Evolutionary conservation across 2,329 filamentous ascomycete species (phyloP), one percentile per base, ranked within the genome.

Genomic region (Exophiala oligosperma): DNA sequence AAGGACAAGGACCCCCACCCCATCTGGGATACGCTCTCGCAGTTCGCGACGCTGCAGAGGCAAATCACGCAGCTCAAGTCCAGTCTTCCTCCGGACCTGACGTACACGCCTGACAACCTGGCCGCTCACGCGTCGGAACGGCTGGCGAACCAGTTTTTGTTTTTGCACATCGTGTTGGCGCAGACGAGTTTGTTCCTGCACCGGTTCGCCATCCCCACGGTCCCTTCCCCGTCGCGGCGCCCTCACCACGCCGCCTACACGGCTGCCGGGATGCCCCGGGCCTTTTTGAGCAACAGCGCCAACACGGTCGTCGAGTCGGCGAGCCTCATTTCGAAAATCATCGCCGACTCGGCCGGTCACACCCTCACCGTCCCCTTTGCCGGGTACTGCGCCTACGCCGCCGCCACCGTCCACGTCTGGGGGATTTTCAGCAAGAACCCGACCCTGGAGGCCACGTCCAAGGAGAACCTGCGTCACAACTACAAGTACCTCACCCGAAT

Each of bases 351-450:
- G 2, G 88, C 92, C 68, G 84, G 89, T 11, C 87, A 93, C 70
- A 86, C 89, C 59, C 84, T 97, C 6, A 88, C 92, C 0, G 93
- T 92, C 0, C 94, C 94, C 0, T 97, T 97, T 72, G 90, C 92
- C 1, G 93, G 94, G 1, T 99, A 97, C 72, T 95, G 91, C 67
- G 92, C 93, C 1, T 97, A 97, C 71, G 85, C 92, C 23, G 92
- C 93, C 1, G 94, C 91, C 52, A 96, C 91, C 0, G 90, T 97
- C n/a, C 94, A 97, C 69, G 90, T 97, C 23, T 89, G 92, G 66
- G 91, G 91, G 4, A 91, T 95, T 2, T 95, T 96, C 70, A 94
- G 91, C 3, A 90, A 91, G 62, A 92, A 95, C 64, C 77, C 86
- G 12, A 77, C 84, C 9, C 81, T 95, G 50, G 90, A 96, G 71